phyloP scores from a whole-genome alignment of 1,284 basidiomycete genomes.

The Moesziomyces antarcticus region DNA sequence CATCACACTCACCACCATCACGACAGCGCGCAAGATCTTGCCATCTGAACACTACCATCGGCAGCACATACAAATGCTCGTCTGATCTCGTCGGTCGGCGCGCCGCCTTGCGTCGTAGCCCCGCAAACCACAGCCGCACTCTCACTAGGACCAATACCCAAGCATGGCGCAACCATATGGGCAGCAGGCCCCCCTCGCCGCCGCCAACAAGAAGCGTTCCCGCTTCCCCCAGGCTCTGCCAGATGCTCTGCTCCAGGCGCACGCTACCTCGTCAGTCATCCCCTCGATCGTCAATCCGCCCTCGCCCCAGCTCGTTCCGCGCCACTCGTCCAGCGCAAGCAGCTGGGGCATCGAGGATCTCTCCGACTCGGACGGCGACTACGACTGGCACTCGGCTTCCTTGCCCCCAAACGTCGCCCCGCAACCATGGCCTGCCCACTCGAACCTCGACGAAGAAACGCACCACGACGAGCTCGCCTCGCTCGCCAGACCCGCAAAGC shows the following conservation, averaged over 20 bases:
- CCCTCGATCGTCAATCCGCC: slow-evolving; percentile 41
- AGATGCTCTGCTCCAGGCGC: slow-evolving; percentile 3
- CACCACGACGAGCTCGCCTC: slow-evolving; percentile 40
- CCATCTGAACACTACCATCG: no score
- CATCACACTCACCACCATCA: no score
- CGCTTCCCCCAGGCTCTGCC: slow-evolving; percentile 17
- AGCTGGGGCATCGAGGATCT: slow-evolving; percentile 48
- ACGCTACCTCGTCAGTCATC: slow-evolving; percentile 3
- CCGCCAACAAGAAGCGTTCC: slow-evolving; percentile 33
- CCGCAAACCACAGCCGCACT: no score
- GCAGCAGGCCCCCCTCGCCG: not conserved
- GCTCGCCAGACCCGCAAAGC: slow-evolving; percentile 33
- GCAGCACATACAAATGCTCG: no score
- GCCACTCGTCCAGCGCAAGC: slow-evolving; percentile 41
- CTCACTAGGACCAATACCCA: no score
- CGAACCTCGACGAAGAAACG: slow-evolving; percentile 15
- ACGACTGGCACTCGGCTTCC: slow-evolving; percentile 23
- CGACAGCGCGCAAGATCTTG: no score
- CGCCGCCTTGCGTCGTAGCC: no score
- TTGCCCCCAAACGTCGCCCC: slow-evolving; percentile 2
- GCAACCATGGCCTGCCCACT: not conserved
- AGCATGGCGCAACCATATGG: no score
- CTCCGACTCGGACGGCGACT: slow-evolving; percentile 49
- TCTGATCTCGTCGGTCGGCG: no score
- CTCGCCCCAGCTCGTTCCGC: slow-evolving; percentile 36